Conservation (phyloP, 257 asterid species). For the Thymus mandschuricus region DNA sequence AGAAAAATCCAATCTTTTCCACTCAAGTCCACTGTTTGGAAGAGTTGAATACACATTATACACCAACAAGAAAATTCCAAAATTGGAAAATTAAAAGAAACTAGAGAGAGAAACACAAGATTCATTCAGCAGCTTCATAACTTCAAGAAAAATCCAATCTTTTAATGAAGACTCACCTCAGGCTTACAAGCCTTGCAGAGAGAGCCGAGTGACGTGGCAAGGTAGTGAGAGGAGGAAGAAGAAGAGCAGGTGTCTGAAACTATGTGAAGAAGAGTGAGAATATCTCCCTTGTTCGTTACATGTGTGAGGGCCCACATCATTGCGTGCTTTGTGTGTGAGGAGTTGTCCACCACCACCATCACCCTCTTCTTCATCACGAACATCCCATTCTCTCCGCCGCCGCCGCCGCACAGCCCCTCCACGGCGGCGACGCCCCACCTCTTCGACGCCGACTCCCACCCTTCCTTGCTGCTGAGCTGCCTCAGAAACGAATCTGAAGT, state of each 20-base stretch:
- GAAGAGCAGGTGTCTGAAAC: constrained; percentile 41
- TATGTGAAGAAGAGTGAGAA: constrained; percentile 77
- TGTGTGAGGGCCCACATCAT: constrained; percentile 98
- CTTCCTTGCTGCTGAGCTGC: constrained; percentile 80
- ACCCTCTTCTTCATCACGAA: constrained; percentile 77
- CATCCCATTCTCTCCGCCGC: constrained; percentile 43
- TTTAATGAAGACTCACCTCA: constrained; percentile 47
- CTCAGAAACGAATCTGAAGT: constrained; percentile 68
- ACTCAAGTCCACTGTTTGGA: too few relatives aligned
- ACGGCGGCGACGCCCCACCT: constrained; percentile 55
- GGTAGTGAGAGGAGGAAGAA: constrained; percentile 49
- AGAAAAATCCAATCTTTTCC: too few relatives aligned
- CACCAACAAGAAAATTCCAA: too few relatives aligned
- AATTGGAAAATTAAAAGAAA: too few relatives aligned
- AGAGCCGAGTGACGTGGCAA: constrained; percentile 74
- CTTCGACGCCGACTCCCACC: constrained; percentile 64
- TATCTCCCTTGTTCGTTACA: constrained; percentile 76
- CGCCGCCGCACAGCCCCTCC: constrained; percentile 41
- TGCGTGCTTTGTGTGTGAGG: constrained; percentile 71
- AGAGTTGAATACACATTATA: too few relatives aligned
- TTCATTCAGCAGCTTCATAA: too few relatives aligned
- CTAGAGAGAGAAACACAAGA: too few relatives aligned
- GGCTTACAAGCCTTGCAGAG: constrained; percentile 90
- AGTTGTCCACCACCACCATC: constrained; percentile 88
- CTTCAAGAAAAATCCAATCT: background rate